Evolutionary conservation across 139 green algal genomes (phyloP), one percentile per base, ranked within the genome.

Genomic region (Chloropicon primus): DNA sequence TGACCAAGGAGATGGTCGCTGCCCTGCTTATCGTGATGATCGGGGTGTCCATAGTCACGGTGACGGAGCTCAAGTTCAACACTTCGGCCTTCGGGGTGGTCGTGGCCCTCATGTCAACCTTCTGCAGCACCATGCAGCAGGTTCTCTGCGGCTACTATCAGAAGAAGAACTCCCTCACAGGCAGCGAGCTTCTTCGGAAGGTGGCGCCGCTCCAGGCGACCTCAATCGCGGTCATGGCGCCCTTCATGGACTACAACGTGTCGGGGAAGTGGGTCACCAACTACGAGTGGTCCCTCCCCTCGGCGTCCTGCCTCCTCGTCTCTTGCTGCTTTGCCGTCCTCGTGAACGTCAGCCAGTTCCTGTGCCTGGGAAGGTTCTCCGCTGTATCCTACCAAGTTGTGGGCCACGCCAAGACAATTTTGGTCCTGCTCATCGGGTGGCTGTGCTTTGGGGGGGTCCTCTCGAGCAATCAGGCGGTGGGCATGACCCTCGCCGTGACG

Each of bases 321-420:
- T 93, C 86, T 0, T 97, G 90, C 80, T 71, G 79, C 0, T 83
- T 94, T 24, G 91, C 92, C 2, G 89, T 97, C 29, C 77, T 87
- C 2, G 90, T 96, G 74, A 97, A 97, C 84, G 82, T 97, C 26
- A 88, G 77, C 17, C 92, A 97, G 87, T 97, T 97, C 84, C 89
- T 93, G 83, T 97, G 93, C 86, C 86, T 97, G 27, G 93, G 93
- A 25, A 84, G 93, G 22, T 97, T 97, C 85, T 90, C 85, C 22
- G 93, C 93, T 0, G 89, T 97, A 25, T 92, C 90, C 1, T 97
- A 97, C 84, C 93, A 97, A 87, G 92, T 94, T 72, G 0, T 88
- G 10, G 82, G 80, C 76, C 79, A 85, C 79, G 80, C 81, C 74
- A 84, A 85, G 54, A 84, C 81, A 0, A 72, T 84, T 26, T 24